Evolutionary conservation across 345 rosid species (phyloP).

Genomic region (Aquilaria sinensis): DNA sequence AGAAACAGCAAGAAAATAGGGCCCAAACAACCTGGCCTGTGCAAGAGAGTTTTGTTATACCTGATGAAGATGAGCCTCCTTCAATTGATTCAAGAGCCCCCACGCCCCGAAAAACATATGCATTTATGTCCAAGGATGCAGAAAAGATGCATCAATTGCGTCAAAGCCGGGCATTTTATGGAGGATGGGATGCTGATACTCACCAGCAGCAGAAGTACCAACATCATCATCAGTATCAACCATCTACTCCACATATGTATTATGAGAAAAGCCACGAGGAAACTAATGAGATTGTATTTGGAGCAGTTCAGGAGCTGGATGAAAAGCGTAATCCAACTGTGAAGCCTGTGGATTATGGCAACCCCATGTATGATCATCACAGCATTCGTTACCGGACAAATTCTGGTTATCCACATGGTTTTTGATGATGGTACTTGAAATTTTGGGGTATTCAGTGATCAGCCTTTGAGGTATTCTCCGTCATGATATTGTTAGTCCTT

Average conservation of each 20-base stretch:
- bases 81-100: conserved; percentile 73
- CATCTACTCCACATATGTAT: conserved; percentile 63
- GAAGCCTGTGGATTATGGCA: conserved; percentile 57
- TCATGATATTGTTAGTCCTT: too few species aligned
- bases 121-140: conserved; percentile 93
- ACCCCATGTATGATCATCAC: conserved; percentile 36
- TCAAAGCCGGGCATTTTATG: conserved; percentile 71
- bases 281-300: conserved; percentile 75
- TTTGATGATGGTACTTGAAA: conserved; percentile 22
- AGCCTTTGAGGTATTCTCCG: too few species aligned
- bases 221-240: conserved; percentile 64
- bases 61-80: conserved; percentile 87
- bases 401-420: conserved; percentile 38
- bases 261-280: conserved; percentile 75
- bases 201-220: conserved; percentile 48
- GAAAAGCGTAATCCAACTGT: conserved; percentile 30
- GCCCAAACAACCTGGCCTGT: conserved; percentile 52
- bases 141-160: conserved; percentile 89
- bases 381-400: conserved; percentile 39
- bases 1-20: conserved; percentile 30
- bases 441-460: conserved; percentile 7
- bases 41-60: conserved; percentile 63
- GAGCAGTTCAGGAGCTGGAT: conserved; percentile 79
- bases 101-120: conserved; percentile 79
- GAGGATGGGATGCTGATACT: conserved; percentile 56